Percentiles rank a stretch among this genome's conserved stretches.
These are phyloP conservation scores for Annulohypoxylon bovei DNA, from an alignment of 495 filamentous ascomycete genomes.

Conservation along the genomic window DNA sequence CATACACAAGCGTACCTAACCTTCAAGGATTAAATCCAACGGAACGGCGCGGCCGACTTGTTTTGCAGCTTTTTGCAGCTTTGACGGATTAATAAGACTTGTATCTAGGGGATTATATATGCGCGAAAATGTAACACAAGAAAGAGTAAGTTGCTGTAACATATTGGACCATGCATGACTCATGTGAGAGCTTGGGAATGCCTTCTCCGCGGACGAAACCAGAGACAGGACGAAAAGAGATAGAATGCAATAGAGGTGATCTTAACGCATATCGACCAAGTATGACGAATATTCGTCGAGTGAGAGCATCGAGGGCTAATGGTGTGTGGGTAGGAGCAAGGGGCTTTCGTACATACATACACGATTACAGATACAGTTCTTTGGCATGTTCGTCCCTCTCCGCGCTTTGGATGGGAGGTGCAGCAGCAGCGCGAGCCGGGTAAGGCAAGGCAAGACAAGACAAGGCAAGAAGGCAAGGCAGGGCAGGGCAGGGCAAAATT, in stretches of 20 bases:
- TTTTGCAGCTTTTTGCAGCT: background rate
- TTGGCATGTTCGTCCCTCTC: background rate
- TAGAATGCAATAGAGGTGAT: conserved; percentile 29
- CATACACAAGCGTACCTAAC: conserved; percentile 6
- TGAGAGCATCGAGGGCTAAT: background rate
- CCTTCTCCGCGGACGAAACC: conserved; percentile 21
- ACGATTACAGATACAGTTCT: background rate
- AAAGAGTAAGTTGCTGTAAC: conserved; percentile 6
- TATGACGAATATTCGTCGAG: conserved; percentile 29
- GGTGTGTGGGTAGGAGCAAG: conserved; percentile 27
- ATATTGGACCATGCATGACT: conserved; percentile 29
- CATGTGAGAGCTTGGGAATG: conserved; percentile 14
- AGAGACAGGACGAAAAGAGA: conserved; percentile 2
- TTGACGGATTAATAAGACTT: conserved; percentile 20
- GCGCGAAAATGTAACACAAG: conserved; percentile 28
- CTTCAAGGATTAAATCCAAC: conserved; percentile 43
- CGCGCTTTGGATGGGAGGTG: background rate
- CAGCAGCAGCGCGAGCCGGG: conserved; percentile 2
- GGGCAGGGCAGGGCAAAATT: conserved; percentile 2
- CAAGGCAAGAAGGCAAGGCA: background rate
- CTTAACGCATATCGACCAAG: conserved; percentile 12
- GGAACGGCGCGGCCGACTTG: conserved; percentile 40
- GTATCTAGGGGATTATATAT: background rate
- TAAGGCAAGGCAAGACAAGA: conserved; percentile 7
- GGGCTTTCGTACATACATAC: background rate